Base-by-base conservation (phyloP, 345 rosid genomes). In the Angophora floribunda region DNA sequence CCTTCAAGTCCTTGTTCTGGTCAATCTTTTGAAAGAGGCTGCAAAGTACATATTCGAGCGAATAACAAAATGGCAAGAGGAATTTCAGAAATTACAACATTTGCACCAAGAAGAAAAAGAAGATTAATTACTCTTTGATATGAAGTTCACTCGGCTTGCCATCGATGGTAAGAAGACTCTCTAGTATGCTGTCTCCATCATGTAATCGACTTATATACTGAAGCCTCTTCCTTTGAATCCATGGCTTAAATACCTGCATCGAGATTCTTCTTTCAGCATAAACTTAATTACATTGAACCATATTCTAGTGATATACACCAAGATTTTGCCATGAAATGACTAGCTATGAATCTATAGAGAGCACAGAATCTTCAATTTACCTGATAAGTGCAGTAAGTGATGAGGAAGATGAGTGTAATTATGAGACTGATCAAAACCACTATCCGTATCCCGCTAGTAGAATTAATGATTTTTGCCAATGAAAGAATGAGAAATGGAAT, bases 401-500 rank as follows among this genome's bases (percentile, higher is more conserved):
- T 6, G 21, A 94, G 93, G 87, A 87, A 89, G 87, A 55, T 44
- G 44, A 91, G 16, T 16, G 94, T 41, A 44, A 92, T 44, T n/a
- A 92, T 75, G 44, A 93, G 93, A 87, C 88, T 61, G 85, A 93
- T 67, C 21, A 93, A 85, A 87, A 94, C 89, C 3, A 89, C 87
- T 4, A 89, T 45, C 85, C 93, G 88, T 32, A 44, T 82, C 6
- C 90, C 93, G 0, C 91, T 55, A 14, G 93, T 52, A 2, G 95
- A 92, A 89, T 79, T 89, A 57, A 91, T 63, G 86, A 91, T 78
- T 86, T 89, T 88, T 22, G 94, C 93, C 12, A 92, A 86, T 84
- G 88, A 92, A 89, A 94, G 95, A 44, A 92, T 78, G 84, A 94
- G 91, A 87, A 93, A 89, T 47, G 95, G 94, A 87, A 91, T 52